Percentiles rank a stretch among this genome's conserved stretches.
phyloP scores from a whole-genome alignment of 352 stramenopile genomes.

The Phytophthora palmivora region DNA sequence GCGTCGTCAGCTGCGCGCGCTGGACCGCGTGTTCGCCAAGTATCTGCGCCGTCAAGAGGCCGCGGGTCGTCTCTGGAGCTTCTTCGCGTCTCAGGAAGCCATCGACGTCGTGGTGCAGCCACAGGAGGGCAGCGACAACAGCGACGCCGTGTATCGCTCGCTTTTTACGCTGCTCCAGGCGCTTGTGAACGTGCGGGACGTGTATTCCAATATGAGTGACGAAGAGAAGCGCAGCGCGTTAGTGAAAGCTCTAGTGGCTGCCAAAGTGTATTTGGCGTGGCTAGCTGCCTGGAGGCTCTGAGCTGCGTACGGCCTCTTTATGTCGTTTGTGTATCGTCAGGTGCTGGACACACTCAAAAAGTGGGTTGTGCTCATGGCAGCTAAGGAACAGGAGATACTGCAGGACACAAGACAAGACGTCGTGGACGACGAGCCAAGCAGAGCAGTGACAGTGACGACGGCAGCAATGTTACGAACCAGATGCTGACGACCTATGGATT shows the following conservation, averaged over 20 bases:
- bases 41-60: conserved; percentile 53
- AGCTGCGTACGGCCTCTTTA: conserved; percentile 86
- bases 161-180: conserved; percentile 69
- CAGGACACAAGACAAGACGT: conserved; percentile 17
- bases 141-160: conserved; percentile 64
- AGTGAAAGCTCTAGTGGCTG: conserved; percentile 67
- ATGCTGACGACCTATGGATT: conserved; percentile 60
- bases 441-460: conserved; percentile 38
- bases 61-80: conserved; percentile 51
- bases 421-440: conserved; percentile 18
- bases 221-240: conserved; percentile 51
- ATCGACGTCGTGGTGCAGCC: conserved; percentile 45
- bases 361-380: conserved; percentile 59
- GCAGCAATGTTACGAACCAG: conserved; percentile 31
- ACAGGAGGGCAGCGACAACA: conserved; percentile 31
- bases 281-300: conserved; percentile 83
- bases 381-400: conserved; percentile 10
- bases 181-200: conserved; percentile 65
- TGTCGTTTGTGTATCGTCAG: conserved; percentile 86
- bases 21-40: conserved; percentile 65
- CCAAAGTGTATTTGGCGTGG: conserved; percentile 84
- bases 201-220: conserved; percentile 48
- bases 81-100: conserved; percentile 63
- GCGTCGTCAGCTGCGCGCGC: conserved; percentile 48
- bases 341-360: conserved; percentile 84